Evolutionary conservation across 768 basidiomycete species (phyloP).

Genomic region (Mycena vitilis): DNA sequence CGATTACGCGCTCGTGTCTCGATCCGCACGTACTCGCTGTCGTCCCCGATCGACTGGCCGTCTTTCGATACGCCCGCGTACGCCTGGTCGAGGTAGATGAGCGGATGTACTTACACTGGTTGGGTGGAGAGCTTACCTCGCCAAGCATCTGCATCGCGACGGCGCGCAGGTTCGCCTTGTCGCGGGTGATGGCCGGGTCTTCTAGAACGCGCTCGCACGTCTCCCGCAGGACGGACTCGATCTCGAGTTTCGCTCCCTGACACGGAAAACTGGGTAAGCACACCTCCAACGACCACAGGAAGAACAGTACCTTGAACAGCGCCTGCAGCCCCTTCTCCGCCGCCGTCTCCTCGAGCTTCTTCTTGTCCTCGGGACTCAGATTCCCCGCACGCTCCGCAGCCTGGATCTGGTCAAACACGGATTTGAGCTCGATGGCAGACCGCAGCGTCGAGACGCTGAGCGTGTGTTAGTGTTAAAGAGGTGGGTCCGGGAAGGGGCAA

Average conservation of each 20-base stretch:
- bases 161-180: slow-evolving; percentile 78
- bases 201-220: slow-evolving; percentile 85
- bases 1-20: slow-evolving; percentile 81
- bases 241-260: slow-evolving; percentile 85
- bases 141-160: slow-evolving; percentile 87
- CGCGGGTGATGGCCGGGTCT: slow-evolving; percentile 62
- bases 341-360: slow-evolving; percentile 88
- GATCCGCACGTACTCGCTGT: slow-evolving; percentile 85
- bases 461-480: slow-evolving; percentile 4
- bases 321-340: slow-evolving; percentile 94
- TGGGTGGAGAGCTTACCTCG: slow-evolving; percentile 49
- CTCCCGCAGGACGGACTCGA: slow-evolving; percentile 90
- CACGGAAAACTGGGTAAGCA: too few relatives aligned
- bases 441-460: slow-evolving; percentile 84
- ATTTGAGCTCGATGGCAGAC: slow-evolving; percentile 89
- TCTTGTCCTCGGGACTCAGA: slow-evolving; percentile 81
- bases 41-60: slow-evolving; percentile 52
- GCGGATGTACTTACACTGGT: background rate
- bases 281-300: too few relatives aligned
- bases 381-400: slow-evolving; percentile 90
- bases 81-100: slow-evolving; percentile 28
- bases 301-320: slow-evolving; percentile 72
- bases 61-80: slow-evolving; percentile 36
- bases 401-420: slow-evolving; percentile 91
- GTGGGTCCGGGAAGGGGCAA: slow-evolving; percentile 29